Percentiles rank a stretch among this genome's conserved stretches.
Evolutionary conservation across 2,329 filamentous ascomycete genomes (phyloP).

Genomic region (Penicillium vulpinum): DNA sequence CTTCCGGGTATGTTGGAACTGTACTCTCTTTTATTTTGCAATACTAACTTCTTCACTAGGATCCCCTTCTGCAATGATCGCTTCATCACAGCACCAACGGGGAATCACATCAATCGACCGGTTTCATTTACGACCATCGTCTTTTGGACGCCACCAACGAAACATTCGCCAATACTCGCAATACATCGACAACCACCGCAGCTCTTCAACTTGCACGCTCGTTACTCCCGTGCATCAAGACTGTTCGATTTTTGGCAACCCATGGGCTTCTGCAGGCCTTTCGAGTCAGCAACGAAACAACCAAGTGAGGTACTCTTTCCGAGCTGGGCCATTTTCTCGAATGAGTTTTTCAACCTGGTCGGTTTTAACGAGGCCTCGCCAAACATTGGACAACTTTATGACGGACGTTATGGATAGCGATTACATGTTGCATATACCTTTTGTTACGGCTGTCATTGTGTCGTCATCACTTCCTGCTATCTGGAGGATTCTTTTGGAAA

Average conservation of each 20-base stretch:
- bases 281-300: not conserved
- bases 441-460: constrained; percentile 5
- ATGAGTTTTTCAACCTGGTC: constrained; percentile 4
- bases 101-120: not conserved
- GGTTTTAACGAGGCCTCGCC: constrained; percentile 13
- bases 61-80: constrained; percentile 55
- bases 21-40: not conserved
- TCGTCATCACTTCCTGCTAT: not conserved
- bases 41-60: constrained; percentile 36
- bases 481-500: not conserved
- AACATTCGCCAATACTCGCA: not conserved
- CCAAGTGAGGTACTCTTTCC: constrained; percentile 9
- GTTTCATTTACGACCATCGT: not conserved
- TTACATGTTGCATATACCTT: constrained; percentile 7
- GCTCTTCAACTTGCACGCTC: not conserved
- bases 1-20: constrained; percentile 56
- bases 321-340: constrained; percentile 3
- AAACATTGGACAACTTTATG: not conserved
- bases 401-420: constrained; percentile 5
- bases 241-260: constrained; percentile 1
- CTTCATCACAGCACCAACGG: not conserved
- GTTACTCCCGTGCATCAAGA: not conserved
- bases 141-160: not conserved
- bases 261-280: not conserved
- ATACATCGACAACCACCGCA: constrained; percentile 2